Conservation (phyloP, 75 land plant genomes). For the Selaginella tamariscina region DNA sequence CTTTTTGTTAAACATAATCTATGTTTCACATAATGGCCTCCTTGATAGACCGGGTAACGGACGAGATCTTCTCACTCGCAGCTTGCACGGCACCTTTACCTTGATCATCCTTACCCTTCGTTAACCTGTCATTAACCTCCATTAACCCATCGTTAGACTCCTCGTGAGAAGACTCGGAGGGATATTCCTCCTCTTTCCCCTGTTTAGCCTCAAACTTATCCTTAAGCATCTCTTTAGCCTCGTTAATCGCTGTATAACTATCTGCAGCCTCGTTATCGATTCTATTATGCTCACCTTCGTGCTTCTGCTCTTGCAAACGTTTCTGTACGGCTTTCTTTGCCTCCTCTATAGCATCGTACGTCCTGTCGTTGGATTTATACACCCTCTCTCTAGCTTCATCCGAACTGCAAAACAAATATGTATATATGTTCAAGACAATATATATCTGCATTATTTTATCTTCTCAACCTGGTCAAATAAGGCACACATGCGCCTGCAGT, state of each 20-base stretch:
- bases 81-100: no score
- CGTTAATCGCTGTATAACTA: background rate
- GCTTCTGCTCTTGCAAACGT: background rate
- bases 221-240: background rate
- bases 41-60: background rate
- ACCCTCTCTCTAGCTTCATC: background rate
- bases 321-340: background rate
- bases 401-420: background rate
- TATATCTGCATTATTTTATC: background rate
- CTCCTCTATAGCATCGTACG: background rate
- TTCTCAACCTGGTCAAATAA: background rate
- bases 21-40: background rate
- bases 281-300: background rate
- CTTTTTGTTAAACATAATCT: no score
- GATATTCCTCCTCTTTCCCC: no score
- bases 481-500: no score
- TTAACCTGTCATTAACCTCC: background rate
- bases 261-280: background rate
- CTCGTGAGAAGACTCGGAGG: no score
- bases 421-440: background rate
- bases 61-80: no score
- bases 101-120: no score
- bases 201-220: background rate
- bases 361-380: background rate
- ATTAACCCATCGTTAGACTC: background rate